Evolutionary conservation across 2,329 filamentous ascomycete species (phyloP).

Genomic region (Pseudogymnoascus sp.): DNA sequence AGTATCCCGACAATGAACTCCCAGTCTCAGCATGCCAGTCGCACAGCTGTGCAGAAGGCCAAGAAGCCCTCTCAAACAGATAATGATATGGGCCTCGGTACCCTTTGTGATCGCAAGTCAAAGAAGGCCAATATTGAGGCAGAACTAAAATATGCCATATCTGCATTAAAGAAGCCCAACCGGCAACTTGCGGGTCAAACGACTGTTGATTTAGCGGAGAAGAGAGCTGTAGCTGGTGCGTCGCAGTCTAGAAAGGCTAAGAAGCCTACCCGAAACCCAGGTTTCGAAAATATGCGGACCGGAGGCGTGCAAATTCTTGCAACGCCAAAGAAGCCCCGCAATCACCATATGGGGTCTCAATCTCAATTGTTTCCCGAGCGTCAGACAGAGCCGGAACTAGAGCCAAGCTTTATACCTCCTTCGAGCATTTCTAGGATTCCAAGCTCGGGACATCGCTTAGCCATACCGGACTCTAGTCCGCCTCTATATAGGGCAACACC

Average conservation of each 20-base stretch:
- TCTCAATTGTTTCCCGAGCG: slow-evolving; percentile 14
- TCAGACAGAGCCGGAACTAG: slow-evolving; percentile 13
- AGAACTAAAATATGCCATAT: slow-evolving; percentile 67
- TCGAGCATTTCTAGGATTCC: slow-evolving; percentile 25
- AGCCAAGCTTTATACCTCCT: slow-evolving; percentile 16
- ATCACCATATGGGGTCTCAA: slow-evolving; percentile 20
- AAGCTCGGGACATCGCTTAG: slow-evolving; percentile 17
- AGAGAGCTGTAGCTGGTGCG: slow-evolving; percentile 43
- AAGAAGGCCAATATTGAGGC: slow-evolving; percentile 62
- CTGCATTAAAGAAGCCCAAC: slow-evolving; percentile 67
- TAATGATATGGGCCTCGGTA: slow-evolving; percentile 43
- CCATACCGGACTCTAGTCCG: not conserved
- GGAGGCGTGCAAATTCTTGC: slow-evolving; percentile 27
- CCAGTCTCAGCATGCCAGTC: slow-evolving; percentile 30
- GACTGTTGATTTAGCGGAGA: slow-evolving; percentile 60
- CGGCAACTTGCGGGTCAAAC: slow-evolving; percentile 60
- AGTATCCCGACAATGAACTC: slow-evolving; percentile 40
- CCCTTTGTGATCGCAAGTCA: slow-evolving; percentile 44
- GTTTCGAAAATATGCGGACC: slow-evolving; percentile 19
- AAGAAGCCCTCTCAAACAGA: slow-evolving; percentile 44
- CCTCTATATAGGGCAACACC: not conserved
- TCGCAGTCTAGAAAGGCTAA: slow-evolving; percentile 44
- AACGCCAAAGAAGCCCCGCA: slow-evolving; percentile 27
- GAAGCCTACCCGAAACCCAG: slow-evolving; percentile 38
- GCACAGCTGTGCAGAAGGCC: slow-evolving; percentile 31